phyloP scores from a whole-genome alignment of 257 asterid species.

The Nicotiana tabacum region DNA sequence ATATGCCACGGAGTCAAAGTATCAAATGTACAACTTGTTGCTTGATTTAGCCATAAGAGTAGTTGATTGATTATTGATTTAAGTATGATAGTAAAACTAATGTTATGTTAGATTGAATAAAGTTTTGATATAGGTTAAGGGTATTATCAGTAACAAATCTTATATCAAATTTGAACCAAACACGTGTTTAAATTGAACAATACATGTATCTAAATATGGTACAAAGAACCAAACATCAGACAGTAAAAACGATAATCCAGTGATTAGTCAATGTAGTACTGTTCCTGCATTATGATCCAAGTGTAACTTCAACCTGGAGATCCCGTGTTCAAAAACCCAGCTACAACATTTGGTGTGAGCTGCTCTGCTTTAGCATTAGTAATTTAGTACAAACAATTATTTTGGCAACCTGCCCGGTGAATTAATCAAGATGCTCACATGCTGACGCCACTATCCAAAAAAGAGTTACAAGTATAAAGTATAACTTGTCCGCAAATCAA shows the following conservation, averaged over 20 bases:
- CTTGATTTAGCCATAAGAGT: not conserved
- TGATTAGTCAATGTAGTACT: not conserved
- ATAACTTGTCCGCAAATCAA: not conserved
- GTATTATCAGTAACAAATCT: not conserved
- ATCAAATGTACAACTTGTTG: not conserved
- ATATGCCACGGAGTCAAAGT: not conserved
- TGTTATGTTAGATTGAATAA: not conserved
- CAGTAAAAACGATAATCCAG: not conserved
- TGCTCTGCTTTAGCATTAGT: not conserved
- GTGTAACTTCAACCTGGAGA: not conserved
- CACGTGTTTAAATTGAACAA: not conserved
- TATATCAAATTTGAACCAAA: not conserved
- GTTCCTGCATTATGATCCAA: not conserved
- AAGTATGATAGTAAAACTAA: not conserved
- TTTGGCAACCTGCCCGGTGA: not conserved
- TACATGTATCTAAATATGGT: not conserved
- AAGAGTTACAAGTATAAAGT: not conserved
- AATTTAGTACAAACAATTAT: not conserved
- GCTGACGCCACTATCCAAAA: not conserved
- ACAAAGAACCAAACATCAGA: not conserved
- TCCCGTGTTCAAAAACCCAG: not conserved
- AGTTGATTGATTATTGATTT: not conserved
- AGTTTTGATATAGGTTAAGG: not conserved
- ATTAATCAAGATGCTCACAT: not conserved
- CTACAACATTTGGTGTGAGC: not conserved